Conservation (phyloP, 331 rosid species). For the Acacia concinna region DNA sequence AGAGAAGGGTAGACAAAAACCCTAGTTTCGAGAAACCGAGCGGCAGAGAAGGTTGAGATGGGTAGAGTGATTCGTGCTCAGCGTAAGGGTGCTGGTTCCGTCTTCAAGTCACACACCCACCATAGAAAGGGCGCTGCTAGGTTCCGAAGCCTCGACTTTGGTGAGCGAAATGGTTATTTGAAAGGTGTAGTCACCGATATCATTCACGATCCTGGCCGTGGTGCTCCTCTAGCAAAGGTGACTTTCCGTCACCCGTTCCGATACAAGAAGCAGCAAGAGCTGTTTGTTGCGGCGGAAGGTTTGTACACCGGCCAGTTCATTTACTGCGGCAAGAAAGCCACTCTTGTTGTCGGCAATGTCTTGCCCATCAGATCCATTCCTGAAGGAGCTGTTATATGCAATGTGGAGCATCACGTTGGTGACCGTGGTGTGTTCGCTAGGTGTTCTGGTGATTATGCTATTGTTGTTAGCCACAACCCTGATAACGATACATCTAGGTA, state of each 20-base stretch:
- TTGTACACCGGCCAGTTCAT: conserved; percentile 66
- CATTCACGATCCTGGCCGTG: conserved; percentile 74
- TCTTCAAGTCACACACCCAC: conserved; percentile 80
- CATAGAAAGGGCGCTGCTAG: conserved; percentile 71
- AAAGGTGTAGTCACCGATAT: conserved; percentile 63
- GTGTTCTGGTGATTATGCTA: conserved; percentile 65
- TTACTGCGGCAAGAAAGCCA: conserved; percentile 69
- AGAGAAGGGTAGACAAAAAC: neutral
- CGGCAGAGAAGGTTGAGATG: conserved; percentile 23
- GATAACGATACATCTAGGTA: conserved; percentile 71
- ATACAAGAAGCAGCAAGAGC: conserved; percentile 72
- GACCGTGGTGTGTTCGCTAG: conserved; percentile 71
- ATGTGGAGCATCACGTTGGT: conserved; percentile 73
- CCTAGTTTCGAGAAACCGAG: fast-evolving
- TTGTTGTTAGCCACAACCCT: conserved; percentile 68
- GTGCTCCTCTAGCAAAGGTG: conserved; percentile 70
- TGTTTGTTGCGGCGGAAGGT: conserved; percentile 74
- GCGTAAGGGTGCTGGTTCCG: conserved; percentile 84
- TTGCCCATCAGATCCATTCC: conserved; percentile 65
- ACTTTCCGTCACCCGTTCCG: conserved; percentile 73
- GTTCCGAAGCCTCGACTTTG: conserved; percentile 71
- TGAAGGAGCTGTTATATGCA: conserved; percentile 71
- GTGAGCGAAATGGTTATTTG: conserved; percentile 64
- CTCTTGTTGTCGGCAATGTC: conserved; percentile 60
- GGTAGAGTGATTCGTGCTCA: conserved; percentile 79